phyloP scores from a whole-genome alignment of 257 asterid genomes.

The Cruciata laevipes region DNA sequence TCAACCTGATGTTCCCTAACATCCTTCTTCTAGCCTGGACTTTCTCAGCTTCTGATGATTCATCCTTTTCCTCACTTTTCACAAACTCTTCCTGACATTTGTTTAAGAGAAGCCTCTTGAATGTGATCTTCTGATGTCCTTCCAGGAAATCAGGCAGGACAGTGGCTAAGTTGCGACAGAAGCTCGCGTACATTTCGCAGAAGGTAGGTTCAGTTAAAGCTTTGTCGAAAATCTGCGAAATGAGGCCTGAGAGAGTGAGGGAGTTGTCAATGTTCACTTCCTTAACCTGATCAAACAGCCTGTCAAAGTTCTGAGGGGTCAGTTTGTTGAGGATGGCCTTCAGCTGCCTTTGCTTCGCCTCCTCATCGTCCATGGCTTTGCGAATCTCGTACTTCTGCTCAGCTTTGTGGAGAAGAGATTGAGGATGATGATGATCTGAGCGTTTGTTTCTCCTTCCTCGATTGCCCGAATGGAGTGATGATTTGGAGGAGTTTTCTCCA shows the following conservation, averaged over 20 bases:
- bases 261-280: constrained; percentile 25
- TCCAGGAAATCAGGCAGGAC: constrained; percentile 27
- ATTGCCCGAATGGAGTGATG: background rate
- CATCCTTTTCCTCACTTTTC: constrained; percentile 30
- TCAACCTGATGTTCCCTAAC: constrained; percentile 34
- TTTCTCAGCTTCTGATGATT: constrained; percentile 26
- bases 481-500: too few relatives aligned
- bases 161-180: constrained; percentile 25
- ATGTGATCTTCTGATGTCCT: constrained; percentile 25
- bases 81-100: constrained; percentile 36
- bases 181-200: constrained; percentile 35
- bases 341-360: constrained; percentile 31
- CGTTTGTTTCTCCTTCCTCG: constrained; percentile 14
- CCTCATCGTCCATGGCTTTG: constrained; percentile 27
- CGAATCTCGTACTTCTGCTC: constrained; percentile 26
- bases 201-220: constrained; percentile 35
- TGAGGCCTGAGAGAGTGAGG: constrained; percentile 26
- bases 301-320: constrained; percentile 38
- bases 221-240: constrained; percentile 34
- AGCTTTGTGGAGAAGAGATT: constrained; percentile 31
- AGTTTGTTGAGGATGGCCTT: constrained; percentile 35
- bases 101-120: constrained; percentile 26
- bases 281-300: constrained; percentile 34
- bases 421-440: constrained; percentile 18
- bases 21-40: constrained; percentile 26